Conservation (phyloP, 345 rosid genomes). For the Eucalyptus polyanthemos region DNA sequence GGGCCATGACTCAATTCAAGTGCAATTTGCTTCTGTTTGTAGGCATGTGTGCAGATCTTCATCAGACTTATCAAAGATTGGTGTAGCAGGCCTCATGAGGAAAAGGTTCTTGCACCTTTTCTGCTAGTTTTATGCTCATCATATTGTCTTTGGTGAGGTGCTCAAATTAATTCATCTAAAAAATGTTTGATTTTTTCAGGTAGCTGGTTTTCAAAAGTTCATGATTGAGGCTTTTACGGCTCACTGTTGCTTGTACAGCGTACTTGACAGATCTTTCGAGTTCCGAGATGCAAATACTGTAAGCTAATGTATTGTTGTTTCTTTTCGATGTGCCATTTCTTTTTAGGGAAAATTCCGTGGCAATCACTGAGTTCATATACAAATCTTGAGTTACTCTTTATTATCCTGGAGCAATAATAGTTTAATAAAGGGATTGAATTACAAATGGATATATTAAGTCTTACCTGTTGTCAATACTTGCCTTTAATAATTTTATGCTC, state of each 20-base stretch:
- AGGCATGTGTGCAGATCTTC: conserved; percentile 95
- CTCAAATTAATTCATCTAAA: neutral
- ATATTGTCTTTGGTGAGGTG: neutral
- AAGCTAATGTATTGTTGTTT: conserved; percentile 11
- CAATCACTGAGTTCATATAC: neutral
- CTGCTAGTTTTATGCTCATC: neutral
- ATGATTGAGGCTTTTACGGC: conserved; percentile 60
- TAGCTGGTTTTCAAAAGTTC: conserved; percentile 74
- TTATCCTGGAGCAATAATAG: neutral
- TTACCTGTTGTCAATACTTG: neutral
- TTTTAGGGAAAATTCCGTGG: neutral
- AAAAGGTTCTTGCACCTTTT: conserved; percentile 40
- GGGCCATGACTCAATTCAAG: neutral
- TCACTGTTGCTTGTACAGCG: conserved; percentile 79
- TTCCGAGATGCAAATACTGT: conserved; percentile 86
- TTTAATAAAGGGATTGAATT: neutral
- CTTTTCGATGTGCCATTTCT: neutral
- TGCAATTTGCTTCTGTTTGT: neutral
- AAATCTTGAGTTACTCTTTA: neutral
- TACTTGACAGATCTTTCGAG: conserved; percentile 83
- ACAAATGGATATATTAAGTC: neutral
- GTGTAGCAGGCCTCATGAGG: conserved; percentile 44
- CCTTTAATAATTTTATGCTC: neutral
- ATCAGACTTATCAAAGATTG: conserved; percentile 84
- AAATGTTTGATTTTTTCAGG: conserved; percentile 18